Conservation (phyloP, 2,329 filamentous ascomycete species). For the Colletotrichum cordylinicola region DNA sequence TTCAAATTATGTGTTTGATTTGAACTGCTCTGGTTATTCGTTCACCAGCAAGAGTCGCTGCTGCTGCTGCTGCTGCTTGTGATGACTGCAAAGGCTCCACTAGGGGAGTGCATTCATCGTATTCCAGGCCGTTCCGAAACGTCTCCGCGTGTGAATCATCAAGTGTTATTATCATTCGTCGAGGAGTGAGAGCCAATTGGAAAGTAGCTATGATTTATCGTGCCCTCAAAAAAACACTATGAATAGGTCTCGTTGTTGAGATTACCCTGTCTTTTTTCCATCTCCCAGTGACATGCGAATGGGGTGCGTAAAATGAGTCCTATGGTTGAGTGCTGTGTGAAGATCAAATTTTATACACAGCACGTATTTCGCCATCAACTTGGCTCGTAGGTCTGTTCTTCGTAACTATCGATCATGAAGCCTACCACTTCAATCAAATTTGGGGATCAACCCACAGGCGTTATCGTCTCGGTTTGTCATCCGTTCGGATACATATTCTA, state of each 20-base stretch:
- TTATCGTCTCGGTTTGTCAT: neutral
- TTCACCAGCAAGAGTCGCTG: neutral
- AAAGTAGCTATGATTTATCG: neutral
- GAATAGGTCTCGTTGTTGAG: neutral
- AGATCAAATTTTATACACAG: neutral
- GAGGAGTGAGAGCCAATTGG: neutral
- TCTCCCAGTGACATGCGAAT: no score
- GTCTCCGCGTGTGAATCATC: neutral
- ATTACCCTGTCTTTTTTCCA: neutral
- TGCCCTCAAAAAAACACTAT: neutral
- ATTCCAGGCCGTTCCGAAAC: neutral
- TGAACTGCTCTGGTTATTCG: neutral
- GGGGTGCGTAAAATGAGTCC: neutral
- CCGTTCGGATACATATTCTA: neutral
- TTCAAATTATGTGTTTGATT: neutral
- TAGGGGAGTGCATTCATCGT: neutral
- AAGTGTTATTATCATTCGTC: no score
- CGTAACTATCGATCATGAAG: neutral
- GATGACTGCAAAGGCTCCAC: neutral
- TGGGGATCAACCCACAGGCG: neutral
- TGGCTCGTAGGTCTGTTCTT: neutral
- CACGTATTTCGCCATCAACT: accelerated
- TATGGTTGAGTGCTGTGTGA: neutral
- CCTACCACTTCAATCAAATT: neutral
- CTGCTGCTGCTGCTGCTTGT: neutral